These are phyloP conservation scores for Dryas alaskensis DNA, from an alignment of 306 rosid species.

Conservation along the genomic window DNA sequence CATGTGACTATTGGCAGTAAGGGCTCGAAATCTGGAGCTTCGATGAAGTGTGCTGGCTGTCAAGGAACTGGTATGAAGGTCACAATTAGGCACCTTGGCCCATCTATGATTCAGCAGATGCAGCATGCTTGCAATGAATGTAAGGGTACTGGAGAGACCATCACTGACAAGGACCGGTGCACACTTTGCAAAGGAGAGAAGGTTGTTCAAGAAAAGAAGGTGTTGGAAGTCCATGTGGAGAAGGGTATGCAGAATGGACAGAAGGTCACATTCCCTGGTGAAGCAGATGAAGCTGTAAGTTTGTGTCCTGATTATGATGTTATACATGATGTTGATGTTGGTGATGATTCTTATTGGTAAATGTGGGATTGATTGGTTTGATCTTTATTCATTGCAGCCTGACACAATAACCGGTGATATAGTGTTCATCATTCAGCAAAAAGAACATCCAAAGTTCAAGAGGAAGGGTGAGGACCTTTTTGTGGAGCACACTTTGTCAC, in stretches of 20 bases:
- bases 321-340: neutral
- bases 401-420: constrained; percentile 78
- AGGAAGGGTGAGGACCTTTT: constrained; percentile 72
- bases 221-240: constrained; percentile 72
- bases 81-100: constrained; percentile 70
- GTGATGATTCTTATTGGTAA: neutral
- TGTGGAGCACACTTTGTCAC: constrained; percentile 67
- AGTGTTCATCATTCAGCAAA: constrained; percentile 71
- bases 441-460: constrained; percentile 74
- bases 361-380: constrained; percentile 19
- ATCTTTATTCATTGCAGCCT: constrained; percentile 48
- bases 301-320: no score
- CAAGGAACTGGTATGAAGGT: constrained; percentile 89
- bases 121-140: constrained; percentile 87
- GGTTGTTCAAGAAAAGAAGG: constrained; percentile 79
- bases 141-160: constrained; percentile 86
- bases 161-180: constrained; percentile 71
- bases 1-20: constrained; percentile 42
- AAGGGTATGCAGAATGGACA: constrained; percentile 90
- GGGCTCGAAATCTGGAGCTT: constrained; percentile 82
- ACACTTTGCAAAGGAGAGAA: constrained; percentile 79
- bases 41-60: constrained; percentile 61
- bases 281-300: constrained; percentile 83
- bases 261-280: constrained; percentile 87
- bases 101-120: constrained; percentile 84